Percentiles rank a stretch among this genome's conserved stretches.
Evolutionary conservation across 768 basidiomycete species (phyloP).

Genomic region (Megacollybia marginata): DNA sequence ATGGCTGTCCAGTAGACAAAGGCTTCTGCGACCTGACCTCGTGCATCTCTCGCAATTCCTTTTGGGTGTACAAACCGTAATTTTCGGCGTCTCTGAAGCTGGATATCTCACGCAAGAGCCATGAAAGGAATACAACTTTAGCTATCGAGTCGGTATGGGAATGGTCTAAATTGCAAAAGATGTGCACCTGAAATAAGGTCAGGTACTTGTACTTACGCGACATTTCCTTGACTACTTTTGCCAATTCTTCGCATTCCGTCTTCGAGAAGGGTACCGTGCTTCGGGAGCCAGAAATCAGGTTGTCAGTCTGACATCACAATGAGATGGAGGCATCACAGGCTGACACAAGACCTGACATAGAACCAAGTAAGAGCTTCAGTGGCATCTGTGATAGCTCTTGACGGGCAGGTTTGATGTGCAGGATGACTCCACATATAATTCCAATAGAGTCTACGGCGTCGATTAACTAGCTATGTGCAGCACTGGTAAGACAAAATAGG

Average conservation of each 20-base stretch:
- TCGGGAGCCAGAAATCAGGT: slow-evolving; percentile 34
- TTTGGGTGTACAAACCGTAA: slow-evolving; percentile 36
- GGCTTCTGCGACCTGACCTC: slow-evolving; percentile 8
- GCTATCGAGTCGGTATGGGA: slow-evolving; percentile 19
- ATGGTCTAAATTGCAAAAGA: slow-evolving; percentile 18
- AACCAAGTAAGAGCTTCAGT: slow-evolving; percentile 45
- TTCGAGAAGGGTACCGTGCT: slow-evolving; percentile 49
- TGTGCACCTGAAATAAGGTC: slow-evolving; percentile 7
- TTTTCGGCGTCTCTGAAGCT: slow-evolving; percentile 38
- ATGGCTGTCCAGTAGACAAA: slow-evolving; percentile 13
- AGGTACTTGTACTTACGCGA: slow-evolving; percentile 17
- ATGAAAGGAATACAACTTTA: slow-evolving; percentile 39
- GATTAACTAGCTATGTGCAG: slow-evolving; percentile 26
- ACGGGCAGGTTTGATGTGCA: slow-evolving; percentile 32
- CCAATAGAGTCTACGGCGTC: slow-evolving; percentile 43
- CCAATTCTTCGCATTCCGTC: slow-evolving; percentile 43
- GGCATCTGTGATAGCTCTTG: slow-evolving; percentile 36
- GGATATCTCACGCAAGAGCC: slow-evolving; percentile 45
- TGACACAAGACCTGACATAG: slow-evolving; percentile 22
- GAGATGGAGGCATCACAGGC: background rate
- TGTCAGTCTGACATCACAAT: slow-evolving; percentile 29
- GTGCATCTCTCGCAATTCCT: slow-evolving; percentile 17
- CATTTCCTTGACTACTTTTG: slow-evolving; percentile 29
- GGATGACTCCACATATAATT: slow-evolving; percentile 45
- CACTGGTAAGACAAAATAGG: background rate